Conservation (phyloP, 2,329 filamentous ascomycete species). For the Aaosphaeria pasadenensis region DNA sequence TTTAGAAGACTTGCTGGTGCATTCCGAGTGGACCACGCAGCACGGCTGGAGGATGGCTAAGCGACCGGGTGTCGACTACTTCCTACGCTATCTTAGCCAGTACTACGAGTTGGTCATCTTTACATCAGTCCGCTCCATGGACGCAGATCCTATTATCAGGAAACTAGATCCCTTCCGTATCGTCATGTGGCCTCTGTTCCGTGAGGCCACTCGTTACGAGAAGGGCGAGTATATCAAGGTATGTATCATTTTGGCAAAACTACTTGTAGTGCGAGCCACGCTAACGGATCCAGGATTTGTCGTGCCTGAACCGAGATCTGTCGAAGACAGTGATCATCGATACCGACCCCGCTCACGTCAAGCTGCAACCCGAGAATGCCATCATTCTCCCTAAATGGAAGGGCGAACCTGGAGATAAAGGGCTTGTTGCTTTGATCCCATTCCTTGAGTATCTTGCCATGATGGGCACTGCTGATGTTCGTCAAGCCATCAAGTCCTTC, state of each 20-base stretch:
- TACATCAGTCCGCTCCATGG: conserved; percentile 79
- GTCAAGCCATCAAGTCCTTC: conserved; percentile 82
- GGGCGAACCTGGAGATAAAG: conserved; percentile 77
- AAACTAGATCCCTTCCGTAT: conserved; percentile 95
- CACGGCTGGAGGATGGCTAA: conserved; percentile 96
- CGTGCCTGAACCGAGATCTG: conserved; percentile 92
- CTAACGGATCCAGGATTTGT: conserved; percentile 67
- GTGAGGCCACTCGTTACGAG: conserved; percentile 96
- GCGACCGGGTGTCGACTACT: conserved; percentile 93
- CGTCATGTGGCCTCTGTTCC: conserved; percentile 90
- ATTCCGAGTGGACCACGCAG: conserved; percentile 91
- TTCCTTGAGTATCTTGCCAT: conserved; percentile 97
- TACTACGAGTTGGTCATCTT: conserved; percentile 98
- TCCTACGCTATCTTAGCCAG: conserved; percentile 91
- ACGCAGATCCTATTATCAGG: conserved; percentile 81
- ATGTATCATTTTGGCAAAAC: not conserved
- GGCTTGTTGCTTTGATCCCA: conserved; percentile 84
- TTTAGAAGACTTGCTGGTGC: conserved; percentile 88
- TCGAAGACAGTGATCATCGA: conserved; percentile 95
- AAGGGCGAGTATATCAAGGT: conserved; percentile 96
- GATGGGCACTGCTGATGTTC: conserved; percentile 86
- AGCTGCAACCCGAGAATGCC: conserved; percentile 92
- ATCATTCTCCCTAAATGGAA: conserved; percentile 90
- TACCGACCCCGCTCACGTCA: conserved; percentile 76
- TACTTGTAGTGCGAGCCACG: too few relatives aligned